Evolutionary conservation across 768 basidiomycete genomes (phyloP).

Genomic region (Lactarius evosmus): DNA sequence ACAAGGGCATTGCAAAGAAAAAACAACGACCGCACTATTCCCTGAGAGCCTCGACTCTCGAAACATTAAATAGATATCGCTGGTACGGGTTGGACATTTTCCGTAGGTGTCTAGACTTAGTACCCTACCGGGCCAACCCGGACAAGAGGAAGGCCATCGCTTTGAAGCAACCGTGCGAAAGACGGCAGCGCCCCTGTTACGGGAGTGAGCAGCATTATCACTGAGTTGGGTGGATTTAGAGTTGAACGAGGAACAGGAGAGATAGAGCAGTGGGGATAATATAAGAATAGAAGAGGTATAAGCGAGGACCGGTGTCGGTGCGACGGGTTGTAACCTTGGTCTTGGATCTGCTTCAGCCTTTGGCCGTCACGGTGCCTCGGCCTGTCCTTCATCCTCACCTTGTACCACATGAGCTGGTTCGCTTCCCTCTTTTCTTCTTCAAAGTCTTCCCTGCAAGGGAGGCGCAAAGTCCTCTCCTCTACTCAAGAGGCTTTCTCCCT

Average conservation of each 20-base stretch:
- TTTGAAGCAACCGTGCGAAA: background rate
- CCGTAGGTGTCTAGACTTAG: background rate
- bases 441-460: constrained; percentile 43
- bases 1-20: background rate
- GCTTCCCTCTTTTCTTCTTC: constrained; percentile 55
- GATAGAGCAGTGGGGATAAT: background rate
- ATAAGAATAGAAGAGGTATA: background rate
- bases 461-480: constrained; percentile 61
- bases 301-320: background rate
- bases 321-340: too few species aligned
- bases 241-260: background rate
- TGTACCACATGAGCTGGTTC: constrained; percentile 69
- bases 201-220: background rate
- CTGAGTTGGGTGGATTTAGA: background rate
- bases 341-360: too few species aligned
- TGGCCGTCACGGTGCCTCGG: background rate
- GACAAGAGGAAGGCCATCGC: too few species aligned
- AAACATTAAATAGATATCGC: background rate
- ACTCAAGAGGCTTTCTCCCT: constrained; percentile 90
- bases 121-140: too few species aligned
- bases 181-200: background rate
- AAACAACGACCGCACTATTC: background rate
- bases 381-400: constrained; percentile 10
- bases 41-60: background rate
- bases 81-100: background rate